phyloP scores from a whole-genome alignment of 2,329 filamentous ascomycete species.

The Dendrostoma leiphaemia region DNA sequence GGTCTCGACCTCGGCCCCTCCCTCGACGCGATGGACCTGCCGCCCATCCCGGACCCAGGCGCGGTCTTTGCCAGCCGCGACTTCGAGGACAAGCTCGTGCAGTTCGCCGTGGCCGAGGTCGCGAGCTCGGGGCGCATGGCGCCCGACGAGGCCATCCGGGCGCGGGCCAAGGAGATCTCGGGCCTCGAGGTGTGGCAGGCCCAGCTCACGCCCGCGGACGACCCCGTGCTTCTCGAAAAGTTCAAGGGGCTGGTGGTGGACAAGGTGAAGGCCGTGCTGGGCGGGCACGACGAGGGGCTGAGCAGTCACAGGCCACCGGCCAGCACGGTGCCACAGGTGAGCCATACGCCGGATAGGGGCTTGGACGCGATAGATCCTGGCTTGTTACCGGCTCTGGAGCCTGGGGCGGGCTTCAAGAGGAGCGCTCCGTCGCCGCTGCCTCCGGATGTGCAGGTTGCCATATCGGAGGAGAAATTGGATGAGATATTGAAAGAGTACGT shows the following conservation, averaged over 20 bases:
- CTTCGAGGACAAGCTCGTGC: constrained; percentile 52
- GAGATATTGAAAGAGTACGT: constrained; percentile 8
- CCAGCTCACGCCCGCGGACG: constrained; percentile 52
- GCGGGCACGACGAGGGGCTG: background rate
- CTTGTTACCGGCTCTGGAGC: constrained; percentile 7
- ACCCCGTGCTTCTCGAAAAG: constrained; percentile 48
- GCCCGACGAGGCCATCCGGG: constrained; percentile 43
- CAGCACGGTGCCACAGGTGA: background rate
- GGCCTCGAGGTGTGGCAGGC: constrained; percentile 27
- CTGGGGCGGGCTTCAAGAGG: background rate
- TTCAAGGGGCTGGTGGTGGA: constrained; percentile 48
- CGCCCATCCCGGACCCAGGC: constrained; percentile 28
- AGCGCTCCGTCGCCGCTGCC: constrained; percentile 6
- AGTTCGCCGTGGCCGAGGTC: constrained; percentile 44
- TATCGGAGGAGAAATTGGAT: constrained; percentile 14
- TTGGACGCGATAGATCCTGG: constrained; percentile 17
- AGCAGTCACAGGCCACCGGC: background rate
- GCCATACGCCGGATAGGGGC: constrained; percentile 6
- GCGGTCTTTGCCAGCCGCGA: constrained; percentile 57
- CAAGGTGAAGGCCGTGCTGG: constrained; percentile 23
- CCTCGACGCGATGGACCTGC: background rate
- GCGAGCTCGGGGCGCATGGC: constrained; percentile 41
- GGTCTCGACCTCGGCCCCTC: background rate
- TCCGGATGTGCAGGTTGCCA: constrained; percentile 13
- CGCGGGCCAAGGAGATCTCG: constrained; percentile 48